phyloP scores from a whole-genome alignment of 2,329 filamentous ascomycete species.

The Sclerotiophoma versabilis region DNA sequence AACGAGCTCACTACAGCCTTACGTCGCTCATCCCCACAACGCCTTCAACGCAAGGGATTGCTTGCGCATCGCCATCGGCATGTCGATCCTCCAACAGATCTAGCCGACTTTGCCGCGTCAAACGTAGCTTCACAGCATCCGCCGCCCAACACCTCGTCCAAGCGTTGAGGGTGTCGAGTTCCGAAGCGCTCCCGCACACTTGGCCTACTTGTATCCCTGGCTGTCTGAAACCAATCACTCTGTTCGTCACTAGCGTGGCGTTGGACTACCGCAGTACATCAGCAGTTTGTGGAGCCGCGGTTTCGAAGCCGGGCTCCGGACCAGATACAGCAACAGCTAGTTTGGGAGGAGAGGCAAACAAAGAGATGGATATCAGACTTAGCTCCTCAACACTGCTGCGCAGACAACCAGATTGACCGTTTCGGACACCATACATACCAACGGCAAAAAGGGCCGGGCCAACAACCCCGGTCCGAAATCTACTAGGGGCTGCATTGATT shows the following conservation, averaged over 20 bases:
- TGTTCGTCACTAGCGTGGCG: slow-evolving; percentile 2
- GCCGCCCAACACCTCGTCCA: neutral
- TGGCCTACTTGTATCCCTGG: neutral
- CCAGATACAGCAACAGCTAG: neutral
- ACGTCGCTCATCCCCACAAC: neutral
- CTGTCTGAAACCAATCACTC: neutral
- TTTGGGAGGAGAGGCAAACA: neutral
- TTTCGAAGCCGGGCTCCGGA: neutral
- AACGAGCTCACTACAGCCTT: neutral
- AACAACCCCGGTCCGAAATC: slow-evolving; percentile 1
- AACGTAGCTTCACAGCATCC: neutral
- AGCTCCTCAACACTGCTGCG: neutral
- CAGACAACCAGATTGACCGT: neutral
- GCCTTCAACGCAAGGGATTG: slow-evolving; percentile 4
- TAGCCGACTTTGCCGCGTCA: neutral
- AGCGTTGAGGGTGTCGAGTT: neutral
- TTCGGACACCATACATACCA: neutral
- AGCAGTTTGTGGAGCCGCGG: slow-evolving; percentile 9
- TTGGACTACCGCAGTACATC: neutral
- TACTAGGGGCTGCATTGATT: slow-evolving; percentile 10
- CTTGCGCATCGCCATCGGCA: neutral
- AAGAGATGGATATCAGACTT: slow-evolving; percentile 1
- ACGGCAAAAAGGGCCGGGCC: slow-evolving; percentile 6
- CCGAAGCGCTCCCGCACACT: neutral
- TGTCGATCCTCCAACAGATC: neutral